Percentiles rank a stretch among this genome's conserved stretches.
Conservation (phyloP, 2,329 filamentous ascomycete genomes). For the Colletotrichum abscissum region DNA sequence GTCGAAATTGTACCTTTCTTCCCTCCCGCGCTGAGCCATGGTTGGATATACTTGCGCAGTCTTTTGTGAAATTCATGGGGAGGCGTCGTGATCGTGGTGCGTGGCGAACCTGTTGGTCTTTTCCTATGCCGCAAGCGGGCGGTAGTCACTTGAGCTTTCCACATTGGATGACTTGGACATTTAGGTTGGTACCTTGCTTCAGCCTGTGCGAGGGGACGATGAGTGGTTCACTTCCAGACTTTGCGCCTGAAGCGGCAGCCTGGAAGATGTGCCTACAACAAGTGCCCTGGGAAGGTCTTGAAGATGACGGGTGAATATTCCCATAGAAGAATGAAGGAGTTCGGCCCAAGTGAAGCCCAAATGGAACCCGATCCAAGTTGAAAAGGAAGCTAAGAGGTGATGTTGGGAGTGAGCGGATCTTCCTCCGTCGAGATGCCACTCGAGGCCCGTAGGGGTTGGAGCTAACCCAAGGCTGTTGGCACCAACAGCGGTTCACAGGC, state of each 20-base stretch:
- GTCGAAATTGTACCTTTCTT: not conserved
- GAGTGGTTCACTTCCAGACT: not conserved
- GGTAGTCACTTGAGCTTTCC: not conserved
- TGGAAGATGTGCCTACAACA: not conserved
- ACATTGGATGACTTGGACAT: constrained; percentile 29
- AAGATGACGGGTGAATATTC: no score
- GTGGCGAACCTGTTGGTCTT: not conserved
- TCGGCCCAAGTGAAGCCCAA: not conserved
- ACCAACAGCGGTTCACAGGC: constrained; percentile 10
- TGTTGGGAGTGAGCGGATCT: constrained; percentile 28
- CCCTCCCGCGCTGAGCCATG: not conserved
- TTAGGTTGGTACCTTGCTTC: constrained; percentile 29
- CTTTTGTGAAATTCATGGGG: not conserved
- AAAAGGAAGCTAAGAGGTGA: constrained; percentile 18
- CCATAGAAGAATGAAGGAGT: not conserved
- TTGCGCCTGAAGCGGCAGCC: constrained; percentile 1
- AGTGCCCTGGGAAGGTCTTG: not conserved
- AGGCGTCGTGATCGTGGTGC: not conserved
- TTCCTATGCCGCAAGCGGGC: constrained; percentile 2
- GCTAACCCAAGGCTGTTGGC: constrained; percentile 3
- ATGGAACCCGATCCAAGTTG: not conserved
- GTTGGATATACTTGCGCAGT: not conserved
- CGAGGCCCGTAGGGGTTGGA: not conserved
- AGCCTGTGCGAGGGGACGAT: not conserved
- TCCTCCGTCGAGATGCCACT: constrained; percentile 15